These are phyloP conservation scores for Cryptococcus sp. DNA, from an alignment of 1,284 basidiomycete species.

Conservation along the genomic window DNA sequence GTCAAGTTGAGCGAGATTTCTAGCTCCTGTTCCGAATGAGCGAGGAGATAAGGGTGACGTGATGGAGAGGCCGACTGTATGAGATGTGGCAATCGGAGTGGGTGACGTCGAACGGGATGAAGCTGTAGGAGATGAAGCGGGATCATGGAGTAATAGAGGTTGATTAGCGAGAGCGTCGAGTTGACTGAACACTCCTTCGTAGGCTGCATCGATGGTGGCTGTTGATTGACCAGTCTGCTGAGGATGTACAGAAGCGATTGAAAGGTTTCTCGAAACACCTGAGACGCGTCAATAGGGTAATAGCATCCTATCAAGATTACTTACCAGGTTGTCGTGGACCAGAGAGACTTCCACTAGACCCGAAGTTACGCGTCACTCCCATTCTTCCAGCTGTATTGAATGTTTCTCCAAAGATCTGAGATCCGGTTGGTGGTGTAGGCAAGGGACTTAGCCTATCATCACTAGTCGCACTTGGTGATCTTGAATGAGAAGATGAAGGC, in stretches of 20 bases:
- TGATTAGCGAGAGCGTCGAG: slow-evolving; percentile 31
- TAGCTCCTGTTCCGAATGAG: too few relatives aligned
- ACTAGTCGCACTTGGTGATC: neutral
- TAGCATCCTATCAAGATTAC: too few relatives aligned
- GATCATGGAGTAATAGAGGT: slow-evolving; percentile 2
- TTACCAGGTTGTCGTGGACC: neutral
- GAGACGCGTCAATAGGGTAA: too few relatives aligned
- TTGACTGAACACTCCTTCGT: slow-evolving; percentile 35
- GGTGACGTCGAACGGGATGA: neutral
- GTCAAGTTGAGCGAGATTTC: slow-evolving; percentile 5
- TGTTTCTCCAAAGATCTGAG: slow-evolving; percentile 1
- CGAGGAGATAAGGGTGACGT: neutral
- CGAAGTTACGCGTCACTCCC: neutral
- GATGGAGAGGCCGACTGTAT: neutral
- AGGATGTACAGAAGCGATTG: slow-evolving; percentile 4
- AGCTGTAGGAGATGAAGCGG: neutral
- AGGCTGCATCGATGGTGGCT: slow-evolving; percentile 29
- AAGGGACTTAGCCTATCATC: slow-evolving; percentile 2
- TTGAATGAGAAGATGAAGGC: neutral
- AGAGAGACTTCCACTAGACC: neutral
- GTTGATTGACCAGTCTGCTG: slow-evolving; percentile 28
- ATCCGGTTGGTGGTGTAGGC: neutral
- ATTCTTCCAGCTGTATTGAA: slow-evolving; percentile 2
- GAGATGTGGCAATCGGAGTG: too few relatives aligned
- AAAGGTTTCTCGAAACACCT: neutral